Conservation (phyloP, 164 flowering plant species). For the Vitis rupestris region DNA sequence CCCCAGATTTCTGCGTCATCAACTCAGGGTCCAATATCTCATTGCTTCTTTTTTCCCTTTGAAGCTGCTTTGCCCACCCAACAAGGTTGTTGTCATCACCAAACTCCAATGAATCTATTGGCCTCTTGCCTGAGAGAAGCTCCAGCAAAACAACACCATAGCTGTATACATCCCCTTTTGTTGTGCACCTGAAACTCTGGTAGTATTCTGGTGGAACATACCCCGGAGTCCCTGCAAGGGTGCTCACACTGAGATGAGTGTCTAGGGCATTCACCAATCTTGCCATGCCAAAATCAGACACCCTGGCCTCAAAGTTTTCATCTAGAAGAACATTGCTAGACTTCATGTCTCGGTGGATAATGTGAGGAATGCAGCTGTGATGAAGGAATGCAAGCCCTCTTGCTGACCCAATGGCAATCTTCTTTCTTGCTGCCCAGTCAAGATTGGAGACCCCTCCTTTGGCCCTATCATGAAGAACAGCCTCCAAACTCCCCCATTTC, state of each 20-base stretch:
- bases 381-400: conserved; percentile 94
- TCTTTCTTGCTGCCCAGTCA: conserved; percentile 74
- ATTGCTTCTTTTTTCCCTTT: conserved; percentile 45
- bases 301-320: conserved; percentile 77
- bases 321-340: conserved; percentile 83
- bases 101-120: conserved; percentile 67
- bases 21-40: conserved; percentile 72
- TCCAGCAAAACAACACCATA: conserved; percentile 76
- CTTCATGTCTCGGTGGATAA: conserved; percentile 85
- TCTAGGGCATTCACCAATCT: conserved; percentile 77
- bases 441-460: conserved; percentile 38
- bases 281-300: conserved; percentile 98
- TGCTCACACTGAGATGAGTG: conserved; percentile 89
- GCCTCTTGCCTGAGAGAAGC: conserved; percentile 80
- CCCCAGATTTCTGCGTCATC: conserved; percentile 33
- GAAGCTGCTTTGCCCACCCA: conserved; percentile 86
- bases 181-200: conserved; percentile 80
- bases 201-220: conserved; percentile 89
- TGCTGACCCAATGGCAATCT: conserved; percentile 85
- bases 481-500: conserved; percentile 85
- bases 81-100: conserved; percentile 92
- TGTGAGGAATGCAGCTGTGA: conserved; percentile 93
- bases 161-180: conserved; percentile 86
- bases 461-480: conserved; percentile 67
- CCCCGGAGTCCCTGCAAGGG: conserved; percentile 86